Conservation (phyloP, 257 asterid genomes). For the Fraxinus pennsylvanica region DNA sequence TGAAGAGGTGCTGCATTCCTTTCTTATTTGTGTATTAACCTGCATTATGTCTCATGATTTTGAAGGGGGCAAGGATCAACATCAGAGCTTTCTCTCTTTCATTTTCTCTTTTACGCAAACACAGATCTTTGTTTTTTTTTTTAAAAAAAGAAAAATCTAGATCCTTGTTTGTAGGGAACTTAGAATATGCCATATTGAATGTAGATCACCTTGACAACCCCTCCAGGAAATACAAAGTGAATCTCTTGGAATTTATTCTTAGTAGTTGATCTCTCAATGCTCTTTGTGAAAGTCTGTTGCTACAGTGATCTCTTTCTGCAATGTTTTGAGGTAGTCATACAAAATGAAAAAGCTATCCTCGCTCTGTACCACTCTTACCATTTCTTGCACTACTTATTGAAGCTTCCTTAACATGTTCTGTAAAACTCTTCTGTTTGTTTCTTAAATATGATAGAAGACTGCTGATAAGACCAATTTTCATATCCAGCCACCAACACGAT, state of each 20-base stretch:
- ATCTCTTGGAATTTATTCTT: not conserved
- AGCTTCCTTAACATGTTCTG: not conserved
- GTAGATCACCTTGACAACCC: not conserved
- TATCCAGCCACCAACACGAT: not conserved
- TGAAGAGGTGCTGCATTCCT: conserved; percentile 60
- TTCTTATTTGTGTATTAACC: conserved; percentile 14
- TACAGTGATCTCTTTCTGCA: not conserved
- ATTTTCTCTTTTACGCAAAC: not conserved
- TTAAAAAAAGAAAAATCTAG: not conserved
- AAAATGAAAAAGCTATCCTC: not conserved
- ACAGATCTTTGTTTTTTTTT: not conserved
- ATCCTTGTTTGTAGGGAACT: not conserved
- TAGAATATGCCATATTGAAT: not conserved
- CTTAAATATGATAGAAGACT: not conserved
- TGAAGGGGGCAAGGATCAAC: not conserved
- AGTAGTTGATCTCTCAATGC: not conserved
- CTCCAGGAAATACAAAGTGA: not conserved
- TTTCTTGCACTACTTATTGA: not conserved
- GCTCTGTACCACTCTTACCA: not conserved
- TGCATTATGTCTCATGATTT: not conserved
- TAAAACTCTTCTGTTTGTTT: not conserved
- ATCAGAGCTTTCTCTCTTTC: not conserved
- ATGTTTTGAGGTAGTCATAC: not conserved
- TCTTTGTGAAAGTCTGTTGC: not conserved
- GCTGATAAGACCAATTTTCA: not conserved